Conservation (phyloP, 805 yeast genomes). For the Huiozyma naganishii region DNA sequence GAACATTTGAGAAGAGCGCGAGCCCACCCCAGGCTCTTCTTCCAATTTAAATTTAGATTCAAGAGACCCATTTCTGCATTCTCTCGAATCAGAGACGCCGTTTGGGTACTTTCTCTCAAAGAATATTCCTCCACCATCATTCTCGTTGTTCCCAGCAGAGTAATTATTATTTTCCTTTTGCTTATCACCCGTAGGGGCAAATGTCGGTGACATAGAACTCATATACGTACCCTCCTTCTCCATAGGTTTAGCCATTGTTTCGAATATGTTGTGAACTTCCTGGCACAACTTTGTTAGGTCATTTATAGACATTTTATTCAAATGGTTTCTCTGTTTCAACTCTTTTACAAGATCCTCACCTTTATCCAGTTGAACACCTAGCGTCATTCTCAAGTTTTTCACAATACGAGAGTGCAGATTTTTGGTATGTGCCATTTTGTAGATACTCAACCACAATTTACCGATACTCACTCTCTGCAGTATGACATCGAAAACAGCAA, state of each 20-base stretch:
- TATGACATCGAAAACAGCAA: slow-evolving; percentile 23
- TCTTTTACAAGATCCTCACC: slow-evolving; percentile 11
- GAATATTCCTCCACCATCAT: too few species aligned
- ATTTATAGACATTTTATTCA: slow-evolving; percentile 6
- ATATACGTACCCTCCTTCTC: too few species aligned
- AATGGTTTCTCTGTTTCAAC: slow-evolving; percentile 12
- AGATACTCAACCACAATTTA: slow-evolving; percentile 18
- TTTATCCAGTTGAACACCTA: slow-evolving; percentile 17
- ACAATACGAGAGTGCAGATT: slow-evolving; percentile 15
- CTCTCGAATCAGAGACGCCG: too few species aligned
- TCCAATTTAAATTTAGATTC: too few species aligned
- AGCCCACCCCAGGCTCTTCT: too few species aligned
- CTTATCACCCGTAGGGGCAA: too few species aligned
- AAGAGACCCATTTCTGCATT: too few species aligned
- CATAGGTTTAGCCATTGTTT: slow-evolving; percentile 3
- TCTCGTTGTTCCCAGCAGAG: not conserved
- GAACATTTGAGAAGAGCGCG: not conserved
- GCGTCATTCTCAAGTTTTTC: slow-evolving; percentile 16
- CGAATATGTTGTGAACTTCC: slow-evolving; percentile 3
- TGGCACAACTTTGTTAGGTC: slow-evolving; percentile 7
- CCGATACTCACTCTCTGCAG: slow-evolving; percentile 22
- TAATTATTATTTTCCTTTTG: not conserved
- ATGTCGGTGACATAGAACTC: too few species aligned
- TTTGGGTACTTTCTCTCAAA: too few species aligned
- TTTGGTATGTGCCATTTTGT: slow-evolving; percentile 10